These are phyloP conservation scores for Saururus chinensis DNA, from an alignment of 164 flowering plant genomes.

Conservation along the genomic window DNA sequence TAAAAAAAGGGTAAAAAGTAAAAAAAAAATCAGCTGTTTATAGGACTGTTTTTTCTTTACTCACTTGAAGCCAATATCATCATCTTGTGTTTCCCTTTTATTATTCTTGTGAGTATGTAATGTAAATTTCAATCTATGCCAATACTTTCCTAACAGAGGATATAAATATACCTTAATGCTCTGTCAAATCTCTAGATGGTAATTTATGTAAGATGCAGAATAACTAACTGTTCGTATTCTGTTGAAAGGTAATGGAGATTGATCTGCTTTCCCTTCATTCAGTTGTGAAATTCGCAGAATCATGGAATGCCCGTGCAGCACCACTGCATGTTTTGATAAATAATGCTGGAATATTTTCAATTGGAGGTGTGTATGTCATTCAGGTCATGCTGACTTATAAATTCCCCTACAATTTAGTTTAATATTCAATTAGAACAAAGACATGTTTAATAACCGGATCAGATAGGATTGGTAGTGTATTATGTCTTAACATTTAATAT, in stretches of 20 bases:
- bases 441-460: background rate
- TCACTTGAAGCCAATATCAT: background rate
- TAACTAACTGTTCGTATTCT: slow-evolving; percentile 12
- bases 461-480: too few relatives aligned
- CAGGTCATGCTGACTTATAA: background rate
- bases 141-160: too few relatives aligned
- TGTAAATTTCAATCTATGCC: too few relatives aligned
- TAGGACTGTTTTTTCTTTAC: background rate
- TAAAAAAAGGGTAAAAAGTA: background rate
- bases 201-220: too few relatives aligned
- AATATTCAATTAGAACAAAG: background rate
- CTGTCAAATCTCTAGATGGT: too few relatives aligned
- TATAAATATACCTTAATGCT: too few relatives aligned
- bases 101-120: background rate
- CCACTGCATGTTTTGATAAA: slow-evolving; percentile 90
- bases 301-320: slow-evolving; percentile 75
- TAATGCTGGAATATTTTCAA: slow-evolving; percentile 89
- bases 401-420: background rate
- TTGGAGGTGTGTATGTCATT: slow-evolving; percentile 51
- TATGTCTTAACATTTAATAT: too few relatives aligned
- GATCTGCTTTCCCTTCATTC: slow-evolving; percentile 93
- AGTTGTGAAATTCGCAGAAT: slow-evolving; percentile 68
- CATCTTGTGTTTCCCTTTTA: background rate
- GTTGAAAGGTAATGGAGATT: slow-evolving; percentile 74
- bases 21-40: background rate